Conservation (phyloP, 768 basidiomycete genomes). For the Dacryopinax primogenitus region DNA sequence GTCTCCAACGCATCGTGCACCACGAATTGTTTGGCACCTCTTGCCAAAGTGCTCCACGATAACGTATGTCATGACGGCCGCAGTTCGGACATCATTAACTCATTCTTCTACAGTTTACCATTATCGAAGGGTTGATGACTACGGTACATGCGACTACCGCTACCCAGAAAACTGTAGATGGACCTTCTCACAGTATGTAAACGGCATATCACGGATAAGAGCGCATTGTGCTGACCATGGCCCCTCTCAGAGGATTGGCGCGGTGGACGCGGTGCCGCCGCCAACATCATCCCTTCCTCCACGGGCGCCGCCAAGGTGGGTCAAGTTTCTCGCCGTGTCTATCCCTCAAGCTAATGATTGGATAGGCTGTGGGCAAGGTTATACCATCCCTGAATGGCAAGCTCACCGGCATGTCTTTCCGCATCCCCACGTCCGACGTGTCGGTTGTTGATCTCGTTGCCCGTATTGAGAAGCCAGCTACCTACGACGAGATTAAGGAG, state of each 20-base stretch:
- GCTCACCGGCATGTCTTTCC: conserved; percentile 95
- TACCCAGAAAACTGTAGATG: conserved; percentile 48
- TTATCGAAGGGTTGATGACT: conserved; percentile 96
- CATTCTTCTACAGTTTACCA: conserved; percentile 44
- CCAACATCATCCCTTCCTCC: conserved; percentile 98
- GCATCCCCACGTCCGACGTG: conserved; percentile 90
- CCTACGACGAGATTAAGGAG: conserved; percentile 84
- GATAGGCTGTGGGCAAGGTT: conserved; percentile 91
- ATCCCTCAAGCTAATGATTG: too few species aligned
- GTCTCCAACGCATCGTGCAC: conserved; percentile 99
- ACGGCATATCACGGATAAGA: neutral
- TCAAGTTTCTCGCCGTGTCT: too few species aligned
- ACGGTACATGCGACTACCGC: conserved; percentile 96
- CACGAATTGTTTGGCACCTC: conserved; percentile 98
- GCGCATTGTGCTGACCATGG: neutral
- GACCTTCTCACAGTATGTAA: conserved; percentile 41
- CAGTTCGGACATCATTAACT: neutral
- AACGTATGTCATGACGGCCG: conserved; percentile 28
- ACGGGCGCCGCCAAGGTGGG: conserved; percentile 85
- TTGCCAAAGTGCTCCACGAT: conserved; percentile 97
- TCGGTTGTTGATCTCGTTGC: conserved; percentile 97
- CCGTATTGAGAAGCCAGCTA: conserved; percentile 70
- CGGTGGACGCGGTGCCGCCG: conserved; percentile 86
- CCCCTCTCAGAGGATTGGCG: conserved; percentile 66
- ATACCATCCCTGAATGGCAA: conserved; percentile 94